phyloP scores from a whole-genome alignment of 176 grass and related monocot genomes.

The Hordeum vulgare region MorexV3_pseudomolecules_assembly NC_058524.1:597860804-597861303 shows the following conservation, averaged over 20 bases:
- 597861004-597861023: neutral
- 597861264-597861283: neutral
- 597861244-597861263: neutral
- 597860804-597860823: neutral
- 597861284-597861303: neutral
- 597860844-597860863: constrained; percentile 64
- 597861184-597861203: neutral
- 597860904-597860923: constrained; percentile 71
- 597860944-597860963: neutral
- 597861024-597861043: neutral
- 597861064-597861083: neutral
- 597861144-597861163: neutral
- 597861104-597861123: neutral
- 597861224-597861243: neutral
- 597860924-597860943: constrained; percentile 2
- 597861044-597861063: neutral
- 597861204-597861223: neutral
- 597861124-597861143: neutral
- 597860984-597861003: neutral
- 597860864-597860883: constrained; percentile 72
- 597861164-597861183: neutral
- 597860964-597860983: neutral
- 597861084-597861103: neutral
- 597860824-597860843: constrained; percentile 57
- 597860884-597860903: constrained; percentile 57